These are phyloP conservation scores for Yarrowia deformans DNA, from an alignment of 805 yeast genomes.

Conservation along the genomic window DNA sequence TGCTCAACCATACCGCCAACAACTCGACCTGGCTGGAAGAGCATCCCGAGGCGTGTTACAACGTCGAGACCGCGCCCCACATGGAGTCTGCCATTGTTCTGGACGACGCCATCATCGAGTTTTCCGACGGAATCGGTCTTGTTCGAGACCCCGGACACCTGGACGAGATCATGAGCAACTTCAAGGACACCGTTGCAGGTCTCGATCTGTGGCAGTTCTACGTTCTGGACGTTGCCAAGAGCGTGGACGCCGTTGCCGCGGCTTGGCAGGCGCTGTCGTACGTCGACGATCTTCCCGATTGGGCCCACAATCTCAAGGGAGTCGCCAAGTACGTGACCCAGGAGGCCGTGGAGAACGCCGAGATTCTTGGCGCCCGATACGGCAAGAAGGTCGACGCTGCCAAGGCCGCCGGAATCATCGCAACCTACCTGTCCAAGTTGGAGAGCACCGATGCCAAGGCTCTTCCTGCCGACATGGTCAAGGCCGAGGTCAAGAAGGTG, in stretches of 20 bases:
- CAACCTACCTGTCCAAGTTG: constrained; percentile 43
- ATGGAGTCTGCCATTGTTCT: constrained; percentile 82
- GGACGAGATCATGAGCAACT: constrained; percentile 66
- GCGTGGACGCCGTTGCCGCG: constrained; percentile 50
- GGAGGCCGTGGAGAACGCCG: constrained; percentile 52
- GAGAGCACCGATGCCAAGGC: constrained; percentile 48
- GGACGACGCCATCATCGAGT: constrained; percentile 71
- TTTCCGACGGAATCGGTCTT: constrained; percentile 69
- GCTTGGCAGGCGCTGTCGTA: constrained; percentile 42
- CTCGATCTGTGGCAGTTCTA: constrained; percentile 88
- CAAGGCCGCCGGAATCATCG: constrained; percentile 63
- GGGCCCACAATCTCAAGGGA: constrained; percentile 50
- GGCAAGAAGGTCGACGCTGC: constrained; percentile 61
- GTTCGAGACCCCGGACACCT: constrained; percentile 64
- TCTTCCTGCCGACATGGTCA: constrained; percentile 44
- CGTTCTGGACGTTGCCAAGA: constrained; percentile 64
- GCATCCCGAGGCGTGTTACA: constrained; percentile 92
- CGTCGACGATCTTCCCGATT: constrained; percentile 43
- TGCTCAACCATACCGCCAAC: constrained; percentile 92
- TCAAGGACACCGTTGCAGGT: constrained; percentile 68
- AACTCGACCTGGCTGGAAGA: constrained; percentile 85
- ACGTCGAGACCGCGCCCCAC: constrained; percentile 87
- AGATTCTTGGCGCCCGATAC: constrained; percentile 59
- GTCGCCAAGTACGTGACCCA: constrained; percentile 57
- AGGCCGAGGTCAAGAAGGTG: constrained; percentile 57